Base-by-base conservation (phyloP, 2,329 filamentous ascomycete genomes). In the Fusarium proliferatum region DNA sequence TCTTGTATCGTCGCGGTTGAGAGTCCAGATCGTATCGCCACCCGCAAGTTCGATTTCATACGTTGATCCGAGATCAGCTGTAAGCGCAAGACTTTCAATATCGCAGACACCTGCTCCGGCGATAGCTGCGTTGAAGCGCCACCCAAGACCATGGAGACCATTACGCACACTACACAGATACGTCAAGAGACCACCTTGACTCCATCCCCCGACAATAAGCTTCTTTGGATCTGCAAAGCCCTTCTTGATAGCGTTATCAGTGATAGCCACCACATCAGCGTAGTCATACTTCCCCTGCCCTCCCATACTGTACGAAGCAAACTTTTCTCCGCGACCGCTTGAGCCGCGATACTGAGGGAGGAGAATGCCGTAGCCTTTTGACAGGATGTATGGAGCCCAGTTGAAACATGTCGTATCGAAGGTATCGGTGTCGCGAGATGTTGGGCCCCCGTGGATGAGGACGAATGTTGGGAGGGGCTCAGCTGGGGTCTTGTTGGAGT, bases 321-420 rank as follows among this genome's bases (percentile, higher is more conserved):
- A 84, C 4, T 68, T 61, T 33, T 81, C 74, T 2, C 83, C 82
- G 2, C 78, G 78, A 0, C 79, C 79, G 17, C 64, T 75, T 26
- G 79, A 78, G 30, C 84, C 84, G 17, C 83, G 81, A 53, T 85
- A 85, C 61, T 85, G 82, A 1, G 80, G 77, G 5, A 79, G 71
- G 8, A 85, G 75, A n/a, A 85, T 58, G 2, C 77, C 80, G 45
- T 83, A 84, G n/a, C 83, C 82, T 13, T 77, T 74, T 10, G 77
- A 63, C 7, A 84, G 76, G 15, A 84, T 70, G 21, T 77, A 78
- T 4, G 81, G 78, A 1, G 77, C 69, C 77, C 78, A 82, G 46
- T 74, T 75, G 42, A 73, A 75, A 36, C 43, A 46, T 0, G 69
- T n/a, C 6, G 73, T 51, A 43, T 81, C 76, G 62, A 84, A 84